Percentiles rank a stretch among this genome's conserved stretches.
These are phyloP conservation scores for Aspergillus leporis DNA, from an alignment of 495 filamentous ascomycete species.

Conservation along the genomic window DNA sequence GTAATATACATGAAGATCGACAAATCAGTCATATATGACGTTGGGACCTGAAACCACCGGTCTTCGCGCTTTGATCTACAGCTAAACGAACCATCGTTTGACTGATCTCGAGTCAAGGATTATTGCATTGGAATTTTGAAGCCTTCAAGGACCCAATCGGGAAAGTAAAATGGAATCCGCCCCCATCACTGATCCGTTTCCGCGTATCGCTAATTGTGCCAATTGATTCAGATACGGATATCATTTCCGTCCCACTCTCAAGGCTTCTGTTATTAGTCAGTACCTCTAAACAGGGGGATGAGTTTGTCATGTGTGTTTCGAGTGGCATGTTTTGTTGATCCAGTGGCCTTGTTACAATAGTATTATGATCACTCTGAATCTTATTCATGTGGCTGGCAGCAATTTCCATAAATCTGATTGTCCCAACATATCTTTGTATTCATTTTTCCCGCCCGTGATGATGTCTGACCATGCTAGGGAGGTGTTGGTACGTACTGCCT, in stretches of 20 bases:
- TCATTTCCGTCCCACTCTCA: background rate
- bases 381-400: background rate
- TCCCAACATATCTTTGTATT: background rate
- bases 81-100: background rate
- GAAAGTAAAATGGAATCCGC: background rate
- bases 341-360: background rate
- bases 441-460: background rate
- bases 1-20: background rate
- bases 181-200: background rate
- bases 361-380: background rate
- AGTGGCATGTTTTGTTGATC: background rate
- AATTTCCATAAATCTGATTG: background rate
- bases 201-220: background rate
- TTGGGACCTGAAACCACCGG: conserved; percentile 2
- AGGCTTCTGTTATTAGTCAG: conserved; percentile 1
- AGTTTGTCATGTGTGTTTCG: background rate
- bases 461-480: background rate
- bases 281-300: background rate
- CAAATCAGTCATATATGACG: background rate
- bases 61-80: conserved; percentile 4
- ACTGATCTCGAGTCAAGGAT: background rate
- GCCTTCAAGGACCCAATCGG: background rate
- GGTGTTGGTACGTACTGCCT: background rate
- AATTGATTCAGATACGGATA: background rate
- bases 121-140: too few relatives aligned